Evolutionary conservation across 192 early-diverging fungal species (phyloP), one percentile per base, ranked within the genome.

Genomic region (Entophlyctis luteolus): DNA sequence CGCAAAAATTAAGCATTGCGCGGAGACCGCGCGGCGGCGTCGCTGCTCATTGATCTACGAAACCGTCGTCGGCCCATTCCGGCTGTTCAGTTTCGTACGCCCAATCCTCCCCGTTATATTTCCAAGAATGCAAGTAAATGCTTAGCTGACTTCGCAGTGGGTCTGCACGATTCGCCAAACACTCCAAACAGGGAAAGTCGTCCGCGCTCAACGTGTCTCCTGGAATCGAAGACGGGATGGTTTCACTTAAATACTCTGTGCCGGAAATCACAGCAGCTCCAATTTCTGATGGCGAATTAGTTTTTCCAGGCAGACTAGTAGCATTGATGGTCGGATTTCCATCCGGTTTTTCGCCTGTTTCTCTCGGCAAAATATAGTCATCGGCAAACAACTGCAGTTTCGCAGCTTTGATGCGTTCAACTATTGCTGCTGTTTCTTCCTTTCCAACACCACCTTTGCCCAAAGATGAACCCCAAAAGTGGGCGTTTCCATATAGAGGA

Each of bases 51-150:
- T 62, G 8, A 23, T 65, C 78, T 18, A 62, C 55, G n/a, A 56
- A 78, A 16, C 78, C 79, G 18, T 79, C 80, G 20, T 73, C 66
- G 0, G 91, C 91, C 95, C 95, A 98, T 4, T 76, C 81, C 2
- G 95, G 95, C 27, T 88, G 59, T 39, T 79, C 0, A 0, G 93
- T 93, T 67, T 94, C 88, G 74, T 86, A 92, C 0, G 75, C 62
- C 90, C 92, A 94, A 0, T 80, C 87, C 3, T 84, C 75, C 0
- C 86, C 88, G 33, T 79, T 77, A 74, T 95, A 95, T 54, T 84
- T 83, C 79, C 82, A 91, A n/a, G 93, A 90, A 73, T 98, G 95
- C 46, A 98, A 83, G 84, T 85, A 98, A 62, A 98, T 94, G 20
- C 72, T 75, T 18, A 94, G 81, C 72, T 94, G 82, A 50, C 91